These are phyloP conservation scores for Melaleuca quinquenervia DNA, from an alignment of 345 rosid genomes.

Conservation along the genomic window DNA sequence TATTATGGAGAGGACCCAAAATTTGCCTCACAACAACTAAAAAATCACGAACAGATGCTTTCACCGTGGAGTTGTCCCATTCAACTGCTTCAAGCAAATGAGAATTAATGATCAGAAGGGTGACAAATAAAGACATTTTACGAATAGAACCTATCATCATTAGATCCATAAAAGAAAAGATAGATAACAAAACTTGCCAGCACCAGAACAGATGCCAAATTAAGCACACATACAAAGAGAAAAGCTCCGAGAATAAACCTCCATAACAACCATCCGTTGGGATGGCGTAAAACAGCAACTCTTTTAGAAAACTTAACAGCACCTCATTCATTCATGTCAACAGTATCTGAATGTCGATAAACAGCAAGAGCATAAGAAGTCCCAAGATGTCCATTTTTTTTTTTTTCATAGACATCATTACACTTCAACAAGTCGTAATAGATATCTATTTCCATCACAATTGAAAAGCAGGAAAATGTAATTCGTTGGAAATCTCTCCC, in stretches of 20 bases:
- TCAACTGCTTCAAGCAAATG: background rate
- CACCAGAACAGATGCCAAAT: background rate
- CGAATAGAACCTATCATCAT: background rate
- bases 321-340: background rate
- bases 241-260: background rate
- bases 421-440: background rate
- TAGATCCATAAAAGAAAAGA: background rate
- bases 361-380: background rate
- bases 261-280: background rate
- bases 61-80: background rate
- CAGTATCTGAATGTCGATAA: background rate
- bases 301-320: background rate
- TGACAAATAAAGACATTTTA: background rate
- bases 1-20: background rate
- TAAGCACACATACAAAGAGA: background rate
- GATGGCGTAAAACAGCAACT: background rate
- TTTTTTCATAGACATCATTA: background rate
- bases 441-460: background rate
- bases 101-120: background rate
- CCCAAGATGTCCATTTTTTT: background rate
- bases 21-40: background rate
- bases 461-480: background rate
- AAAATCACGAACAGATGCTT: background rate
- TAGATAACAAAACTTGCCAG: background rate
- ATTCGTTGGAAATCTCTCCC: background rate